Percentiles rank a stretch among this genome's conserved stretches.
Conservation (phyloP, 2,329 filamentous ascomycete genomes). For the Pestalotiopsis sp. region DNA sequence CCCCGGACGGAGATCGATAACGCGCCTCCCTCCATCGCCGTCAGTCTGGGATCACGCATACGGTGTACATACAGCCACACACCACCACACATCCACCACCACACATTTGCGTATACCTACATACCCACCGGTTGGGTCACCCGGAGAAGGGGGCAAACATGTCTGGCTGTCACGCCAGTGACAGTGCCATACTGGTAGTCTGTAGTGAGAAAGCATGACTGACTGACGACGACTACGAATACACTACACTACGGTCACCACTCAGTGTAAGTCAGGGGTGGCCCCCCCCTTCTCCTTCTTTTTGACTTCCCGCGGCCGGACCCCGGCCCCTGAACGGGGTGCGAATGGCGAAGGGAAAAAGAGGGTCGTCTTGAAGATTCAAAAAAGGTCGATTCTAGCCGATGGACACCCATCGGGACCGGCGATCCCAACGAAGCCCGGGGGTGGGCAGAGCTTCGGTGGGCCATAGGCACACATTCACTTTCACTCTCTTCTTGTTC, state of each 20-base stretch:
- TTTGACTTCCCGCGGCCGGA: neutral
- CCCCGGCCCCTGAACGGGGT: neutral
- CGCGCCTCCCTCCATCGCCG: neutral
- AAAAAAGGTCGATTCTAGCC: conserved; percentile 10
- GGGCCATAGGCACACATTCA: neutral
- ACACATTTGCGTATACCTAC: neutral
- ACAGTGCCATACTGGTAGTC: too few relatives aligned
- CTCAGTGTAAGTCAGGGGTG: too few relatives aligned
- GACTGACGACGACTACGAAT: too few relatives aligned
- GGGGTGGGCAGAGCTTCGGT: neutral
- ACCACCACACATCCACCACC: neutral
- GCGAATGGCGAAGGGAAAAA: neutral
- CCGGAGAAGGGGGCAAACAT: neutral
- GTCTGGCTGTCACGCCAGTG: too few relatives aligned
- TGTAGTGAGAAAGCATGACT: too few relatives aligned
- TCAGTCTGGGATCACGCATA: neutral
- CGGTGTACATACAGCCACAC: neutral
- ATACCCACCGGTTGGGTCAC: neutral
- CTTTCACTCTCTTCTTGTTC: neutral
- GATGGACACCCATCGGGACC: conserved; percentile 1
- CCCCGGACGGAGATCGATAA: conserved; percentile 10
- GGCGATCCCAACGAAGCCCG: conserved; percentile 6
- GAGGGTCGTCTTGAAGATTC: conserved; percentile 8
- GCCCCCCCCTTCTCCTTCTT: neutral
- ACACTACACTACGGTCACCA: too few relatives aligned